Conservation (phyloP, 768 basidiomycete species). For the Glaciozyma martinii region DNA sequence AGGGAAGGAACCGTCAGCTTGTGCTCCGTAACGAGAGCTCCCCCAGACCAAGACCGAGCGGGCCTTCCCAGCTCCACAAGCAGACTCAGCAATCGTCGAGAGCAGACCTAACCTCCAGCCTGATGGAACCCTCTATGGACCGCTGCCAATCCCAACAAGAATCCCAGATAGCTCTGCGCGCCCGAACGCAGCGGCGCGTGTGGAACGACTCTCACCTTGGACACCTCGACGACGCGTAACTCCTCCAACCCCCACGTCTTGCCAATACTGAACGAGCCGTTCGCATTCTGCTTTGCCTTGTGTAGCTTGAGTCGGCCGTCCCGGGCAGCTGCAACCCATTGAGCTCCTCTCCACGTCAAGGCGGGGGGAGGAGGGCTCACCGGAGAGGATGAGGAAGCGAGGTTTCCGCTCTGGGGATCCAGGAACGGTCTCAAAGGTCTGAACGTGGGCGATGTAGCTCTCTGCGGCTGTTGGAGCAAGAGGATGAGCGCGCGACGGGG, state of each 20-base stretch:
- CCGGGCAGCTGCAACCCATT: conserved; percentile 49
- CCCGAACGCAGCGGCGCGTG: not conserved
- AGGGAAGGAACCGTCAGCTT: not conserved
- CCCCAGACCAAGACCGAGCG: no score
- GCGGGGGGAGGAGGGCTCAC: conserved; percentile 2
- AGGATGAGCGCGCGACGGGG: not conserved
- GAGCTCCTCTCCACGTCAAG: not conserved
- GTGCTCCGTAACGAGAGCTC: no score
- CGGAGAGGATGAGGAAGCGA: conserved; percentile 29
- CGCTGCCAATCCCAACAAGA: not conserved
- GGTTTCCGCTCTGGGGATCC: conserved; percentile 13
- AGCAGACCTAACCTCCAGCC: not conserved
- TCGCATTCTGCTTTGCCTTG: conserved; percentile 93
- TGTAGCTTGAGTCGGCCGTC: conserved; percentile 64
- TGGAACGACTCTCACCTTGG: conserved; percentile 46
- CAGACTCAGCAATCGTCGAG: no score
- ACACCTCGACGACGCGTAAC: conserved; percentile 66
- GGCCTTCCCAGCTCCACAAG: no score
- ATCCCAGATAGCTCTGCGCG: not conserved
- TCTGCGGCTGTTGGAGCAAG: conserved; percentile 15
- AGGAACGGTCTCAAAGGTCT: conserved; percentile 21
- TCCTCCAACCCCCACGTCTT: conserved; percentile 89
- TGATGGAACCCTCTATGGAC: not conserved
- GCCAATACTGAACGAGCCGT: conserved; percentile 89
- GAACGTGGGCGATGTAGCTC: conserved; percentile 20